Evolutionary conservation across 768 basidiomycete species (phyloP), one percentile per base, ranked within the genome.

Genomic region (Arthromyces matolae): DNA sequence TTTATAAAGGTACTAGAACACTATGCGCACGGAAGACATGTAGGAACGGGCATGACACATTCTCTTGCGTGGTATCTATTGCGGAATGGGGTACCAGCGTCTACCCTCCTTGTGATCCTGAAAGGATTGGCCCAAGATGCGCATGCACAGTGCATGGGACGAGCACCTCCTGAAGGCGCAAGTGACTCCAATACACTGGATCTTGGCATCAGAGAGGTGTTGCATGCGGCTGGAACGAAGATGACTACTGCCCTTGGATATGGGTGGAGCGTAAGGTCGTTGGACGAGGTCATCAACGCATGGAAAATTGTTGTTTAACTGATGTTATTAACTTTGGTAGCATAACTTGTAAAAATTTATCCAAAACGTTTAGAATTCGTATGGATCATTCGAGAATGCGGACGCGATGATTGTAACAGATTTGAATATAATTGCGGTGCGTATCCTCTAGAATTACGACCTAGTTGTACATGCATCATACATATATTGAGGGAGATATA

Each of bases 201-300:
- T 51, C 41, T 67, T 47, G 78, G 75, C 8, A 92, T 98, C 52
- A 84, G 81, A 56, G 88, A 94, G 60, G 91, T 96, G 8, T 61
- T 96, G 51, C 87, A 92, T 59, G 80, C 83, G 0, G 88, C 93
- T 0, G 94, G 94, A 1, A 80, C 81, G 0, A 93, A 89, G 59
- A 78, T 89, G 77, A 81, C 80, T 18, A 81, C 82, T 5, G 73
- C 78, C 9, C 63, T 86, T 20, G 86, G 83, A 3, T 77, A 81
- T 0, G 87, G 85, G 7, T 90, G 88, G 88, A 78, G 80, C n/a
- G 74, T 80, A 12, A 70, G 77, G 44, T 84, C 81, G 4, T 59
- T 90, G 49, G 79, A 86, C 55, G 84, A 87, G 48, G 71, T 89
- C 23, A 70, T 87, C 24, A 69, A 69, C 4, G 71, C 72, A 2